phyloP scores from a whole-genome alignment of 1,139 yeast genomes.

The Magnusiomyces clavatus region DNA sequence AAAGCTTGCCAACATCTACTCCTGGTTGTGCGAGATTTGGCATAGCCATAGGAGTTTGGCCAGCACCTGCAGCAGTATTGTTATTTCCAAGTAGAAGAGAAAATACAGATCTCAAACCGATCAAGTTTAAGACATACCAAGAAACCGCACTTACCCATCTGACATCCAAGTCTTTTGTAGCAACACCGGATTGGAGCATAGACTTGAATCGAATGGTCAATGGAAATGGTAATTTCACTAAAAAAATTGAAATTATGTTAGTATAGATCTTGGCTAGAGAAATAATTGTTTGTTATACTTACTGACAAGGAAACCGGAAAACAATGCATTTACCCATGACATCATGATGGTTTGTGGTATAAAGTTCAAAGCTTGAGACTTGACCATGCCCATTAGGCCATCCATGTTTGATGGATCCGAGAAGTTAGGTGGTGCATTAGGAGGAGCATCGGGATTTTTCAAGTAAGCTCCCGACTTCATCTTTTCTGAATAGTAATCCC shows the following conservation, averaged over 20 bases:
- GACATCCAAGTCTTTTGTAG: constrained; percentile 77
- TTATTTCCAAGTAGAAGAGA: constrained; percentile 58
- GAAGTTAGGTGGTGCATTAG: constrained; percentile 48
- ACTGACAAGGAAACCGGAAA: constrained; percentile 75
- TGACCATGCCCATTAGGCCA: constrained; percentile 70
- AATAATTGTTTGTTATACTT: not conserved
- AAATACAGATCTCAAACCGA: constrained; percentile 79
- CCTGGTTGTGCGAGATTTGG: constrained; percentile 42
- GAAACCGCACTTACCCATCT: constrained; percentile 94
- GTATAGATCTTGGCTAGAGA: not conserved
- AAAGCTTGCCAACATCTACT: constrained; percentile 44
- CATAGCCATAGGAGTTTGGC: constrained; percentile 19
- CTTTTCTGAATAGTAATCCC: constrained; percentile 37
- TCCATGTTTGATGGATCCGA: constrained; percentile 67
- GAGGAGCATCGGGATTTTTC: constrained; percentile 40
- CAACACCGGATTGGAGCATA: constrained; percentile 85
- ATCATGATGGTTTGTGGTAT: constrained; percentile 88
- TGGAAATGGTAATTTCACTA: constrained; percentile 71
- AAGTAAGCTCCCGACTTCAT: constrained; percentile 47
- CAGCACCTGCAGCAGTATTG: constrained; percentile 26
- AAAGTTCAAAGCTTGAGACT: constrained; percentile 72
- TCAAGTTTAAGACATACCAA: constrained; percentile 90
- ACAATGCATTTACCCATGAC: constrained; percentile 95
- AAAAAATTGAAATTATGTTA: not conserved
- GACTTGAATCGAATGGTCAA: constrained; percentile 81